Evolutionary conservation across 345 rosid species (phyloP).

Genomic region (Raphanus sativus): DNA sequence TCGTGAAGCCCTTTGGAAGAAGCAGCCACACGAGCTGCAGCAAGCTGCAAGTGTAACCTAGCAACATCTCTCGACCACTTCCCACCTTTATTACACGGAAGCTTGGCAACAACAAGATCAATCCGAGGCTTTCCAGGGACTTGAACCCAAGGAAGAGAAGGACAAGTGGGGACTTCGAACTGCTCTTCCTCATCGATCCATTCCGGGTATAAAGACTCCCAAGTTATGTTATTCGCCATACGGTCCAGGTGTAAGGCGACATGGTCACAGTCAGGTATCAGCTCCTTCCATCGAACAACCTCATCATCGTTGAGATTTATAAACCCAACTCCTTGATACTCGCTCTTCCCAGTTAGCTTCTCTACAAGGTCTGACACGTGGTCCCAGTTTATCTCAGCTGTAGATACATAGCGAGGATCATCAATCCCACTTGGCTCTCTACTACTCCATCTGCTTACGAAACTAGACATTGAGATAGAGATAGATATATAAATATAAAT

Average conservation of each 20-base stretch:
- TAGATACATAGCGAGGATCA: conserved; percentile 64
- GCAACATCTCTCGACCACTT: conserved; percentile 86
- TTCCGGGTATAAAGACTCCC: conserved; percentile 82
- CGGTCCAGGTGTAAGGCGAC: conserved; percentile 48
- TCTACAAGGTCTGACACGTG: conserved; percentile 51
- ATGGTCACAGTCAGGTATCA: conserved; percentile 66
- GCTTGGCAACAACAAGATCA: conserved; percentile 73
- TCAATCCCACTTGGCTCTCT: conserved; percentile 47
- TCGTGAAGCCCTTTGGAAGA: conserved; percentile 71
- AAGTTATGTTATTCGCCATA: conserved; percentile 48
- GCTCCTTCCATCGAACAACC: conserved; percentile 57
- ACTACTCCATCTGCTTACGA: conserved; percentile 53
- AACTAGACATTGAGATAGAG: conserved; percentile 7
- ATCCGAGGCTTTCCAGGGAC: conserved; percentile 72
- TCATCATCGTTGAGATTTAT: conserved; percentile 67
- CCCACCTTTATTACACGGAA: conserved; percentile 63
- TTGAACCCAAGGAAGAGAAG: conserved; percentile 62
- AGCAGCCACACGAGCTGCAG: conserved; percentile 75
- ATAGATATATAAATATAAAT: neutral
- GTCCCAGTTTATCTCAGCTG: conserved; percentile 57
- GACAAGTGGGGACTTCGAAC: conserved; percentile 77
- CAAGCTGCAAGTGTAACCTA: conserved; percentile 82
- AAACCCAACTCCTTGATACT: conserved; percentile 73
- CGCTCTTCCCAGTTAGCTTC: conserved; percentile 48
- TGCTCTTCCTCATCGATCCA: conserved; percentile 94